These are phyloP conservation scores for Haematococcus lacustris DNA, from an alignment of 139 green algal species.

Conservation along the genomic window DNA sequence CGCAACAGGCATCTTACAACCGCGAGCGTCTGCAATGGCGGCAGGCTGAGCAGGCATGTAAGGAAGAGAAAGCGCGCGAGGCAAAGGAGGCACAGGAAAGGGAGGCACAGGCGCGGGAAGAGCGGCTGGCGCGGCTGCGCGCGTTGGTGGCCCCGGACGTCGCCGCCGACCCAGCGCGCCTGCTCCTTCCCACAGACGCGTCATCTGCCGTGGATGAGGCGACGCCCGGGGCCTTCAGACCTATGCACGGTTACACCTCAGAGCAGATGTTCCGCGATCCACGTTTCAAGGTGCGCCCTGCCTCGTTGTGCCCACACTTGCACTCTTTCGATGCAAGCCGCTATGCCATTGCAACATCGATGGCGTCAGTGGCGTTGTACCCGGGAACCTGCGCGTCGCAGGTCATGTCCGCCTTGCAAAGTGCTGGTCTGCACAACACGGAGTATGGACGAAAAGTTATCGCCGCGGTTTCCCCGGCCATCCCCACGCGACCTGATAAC, in stretches of 20 bases:
- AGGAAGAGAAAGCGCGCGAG: constrained; percentile 1
- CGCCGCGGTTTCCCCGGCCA: too few species aligned
- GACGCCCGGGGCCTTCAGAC: constrained; percentile 15
- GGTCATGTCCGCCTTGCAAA: too few species aligned
- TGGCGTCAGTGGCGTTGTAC: too few species aligned
- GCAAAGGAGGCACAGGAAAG: not conserved
- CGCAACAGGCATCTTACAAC: not conserved
- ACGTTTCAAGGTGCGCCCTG: too few species aligned
- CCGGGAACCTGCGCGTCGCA: too few species aligned
- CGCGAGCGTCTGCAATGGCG: constrained; percentile 4
- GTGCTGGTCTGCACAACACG: too few species aligned
- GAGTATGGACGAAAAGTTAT: too few species aligned
- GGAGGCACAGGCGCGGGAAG: not conserved
- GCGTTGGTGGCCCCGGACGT: not conserved
- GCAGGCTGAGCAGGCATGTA: not conserved
- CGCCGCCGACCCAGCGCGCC: constrained; percentile 9
- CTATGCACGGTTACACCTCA: constrained; percentile 22
- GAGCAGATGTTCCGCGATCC: constrained; percentile 28
- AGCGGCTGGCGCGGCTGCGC: constrained; percentile 2
- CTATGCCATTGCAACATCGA: too few species aligned
- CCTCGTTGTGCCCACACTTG: too few species aligned
- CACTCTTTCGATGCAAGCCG: too few species aligned
- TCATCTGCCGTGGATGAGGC: constrained; percentile 1
- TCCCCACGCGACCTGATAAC: too few species aligned
- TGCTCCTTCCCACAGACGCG: constrained; percentile 21